Base-by-base conservation (phyloP, 768 basidiomycete species). In the Leccinum variicolor region DNA sequence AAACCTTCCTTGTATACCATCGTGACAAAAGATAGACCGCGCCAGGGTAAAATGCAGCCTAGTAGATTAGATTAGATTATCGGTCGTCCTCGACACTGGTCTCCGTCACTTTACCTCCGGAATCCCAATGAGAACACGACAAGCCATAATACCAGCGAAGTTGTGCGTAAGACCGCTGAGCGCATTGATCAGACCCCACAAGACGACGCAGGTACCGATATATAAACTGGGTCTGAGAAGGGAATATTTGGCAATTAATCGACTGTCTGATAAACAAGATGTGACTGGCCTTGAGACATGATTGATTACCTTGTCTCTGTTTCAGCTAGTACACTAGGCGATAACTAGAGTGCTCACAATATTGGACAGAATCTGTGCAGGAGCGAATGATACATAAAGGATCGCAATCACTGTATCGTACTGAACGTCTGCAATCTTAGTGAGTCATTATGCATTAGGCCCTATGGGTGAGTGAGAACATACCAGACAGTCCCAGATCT, bases 151-250 rank as follows among this genome's bases (percentile, higher is more conserved):
- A n/a, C 83, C 84, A 15, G 74, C 69, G 52, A 81, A 85, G 66
- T 79, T 81, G 49, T 76, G 74, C 0, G 86, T 83, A 5, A 82
- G 80, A 9, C 85, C 86, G 28, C 85, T 88, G 50, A 86, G 70
- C 5, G 80, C 74, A 50, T 84, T 87, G 4, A 81, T 83, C 26
- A 86, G 55, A 1, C 87, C 86, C 86, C 87, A 89, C 84, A 41
- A 10, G 39, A 41, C n/a, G 39, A n/a, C 39, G n/a, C 39, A 41
- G n/a, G n/a, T 41, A 41, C 39, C 82, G 8, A 89, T 86, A 64
- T 85, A 87, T 51, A 79, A 66, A 0, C 84, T 83, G 2, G 87
- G 87, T 50, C 85, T 86, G 55, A n/a, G 59, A n/a, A 21, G 14
- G 34, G 0, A 9, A 11, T 7, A 11, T 21, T 4, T 17, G 4